phyloP scores from a whole-genome alignment of 805 yeast species.

The Candida pseudoglaebosa region DNA sequence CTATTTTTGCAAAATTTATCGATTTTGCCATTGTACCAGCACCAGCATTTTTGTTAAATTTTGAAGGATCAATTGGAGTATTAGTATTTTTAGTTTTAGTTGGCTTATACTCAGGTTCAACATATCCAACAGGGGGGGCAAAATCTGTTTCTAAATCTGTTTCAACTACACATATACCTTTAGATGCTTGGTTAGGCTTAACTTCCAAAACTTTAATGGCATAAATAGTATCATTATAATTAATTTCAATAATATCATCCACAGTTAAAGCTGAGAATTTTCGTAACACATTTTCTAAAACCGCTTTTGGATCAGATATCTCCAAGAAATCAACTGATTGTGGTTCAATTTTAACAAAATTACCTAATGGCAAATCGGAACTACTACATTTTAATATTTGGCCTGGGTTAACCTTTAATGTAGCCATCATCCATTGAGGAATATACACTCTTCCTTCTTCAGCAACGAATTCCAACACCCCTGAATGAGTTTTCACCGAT shows the following conservation, averaged over 20 bases:
- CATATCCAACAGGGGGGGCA: constrained; percentile 98
- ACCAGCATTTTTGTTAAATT: constrained; percentile 36
- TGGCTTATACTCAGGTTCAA: constrained; percentile 72
- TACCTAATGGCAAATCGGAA: constrained; percentile 80
- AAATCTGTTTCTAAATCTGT: constrained; percentile 96
- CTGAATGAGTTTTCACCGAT: constrained; percentile 69
- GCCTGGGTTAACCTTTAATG: constrained; percentile 71
- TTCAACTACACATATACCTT: constrained; percentile 90
- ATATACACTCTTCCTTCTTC: constrained; percentile 94
- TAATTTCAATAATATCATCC: constrained; percentile 78
- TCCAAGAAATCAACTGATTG: constrained; percentile 92
- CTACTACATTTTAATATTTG: constrained; percentile 70
- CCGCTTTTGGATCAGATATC: constrained; percentile 94
- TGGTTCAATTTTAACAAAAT: constrained; percentile 90
- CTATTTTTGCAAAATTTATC: constrained; percentile 60
- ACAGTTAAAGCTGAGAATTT: constrained; percentile 85
- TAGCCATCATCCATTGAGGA: constrained; percentile 95
- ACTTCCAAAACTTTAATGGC: constrained; percentile 83
- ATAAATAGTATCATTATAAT: constrained; percentile 74
- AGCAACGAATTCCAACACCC: constrained; percentile 93
- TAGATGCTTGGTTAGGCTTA: constrained; percentile 63
- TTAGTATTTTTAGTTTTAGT: constrained; percentile 31
- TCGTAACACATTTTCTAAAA: constrained; percentile 84
- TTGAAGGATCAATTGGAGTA: constrained; percentile 30
- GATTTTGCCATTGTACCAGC: constrained; percentile 75